These are phyloP conservation scores for Coemansia sp. DNA, from an alignment of 192 early-diverging fungal genomes.

Conservation along the genomic window DNA sequence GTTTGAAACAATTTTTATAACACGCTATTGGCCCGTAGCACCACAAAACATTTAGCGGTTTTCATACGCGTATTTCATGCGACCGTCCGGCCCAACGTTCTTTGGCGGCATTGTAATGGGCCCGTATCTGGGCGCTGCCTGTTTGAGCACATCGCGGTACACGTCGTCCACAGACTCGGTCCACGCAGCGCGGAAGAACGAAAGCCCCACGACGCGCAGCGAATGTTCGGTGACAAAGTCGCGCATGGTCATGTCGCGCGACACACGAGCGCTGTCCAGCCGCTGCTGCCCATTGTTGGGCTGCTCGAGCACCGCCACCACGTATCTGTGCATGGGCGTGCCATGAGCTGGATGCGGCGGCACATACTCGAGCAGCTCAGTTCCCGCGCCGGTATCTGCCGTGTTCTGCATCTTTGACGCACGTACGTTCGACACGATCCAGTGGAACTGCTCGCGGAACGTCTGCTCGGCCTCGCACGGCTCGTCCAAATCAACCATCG, in stretches of 20 bases:
- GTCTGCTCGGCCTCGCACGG: constrained; percentile 64
- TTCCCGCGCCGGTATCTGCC: constrained; percentile 46
- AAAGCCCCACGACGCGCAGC: constrained; percentile 38
- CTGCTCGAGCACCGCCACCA: constrained; percentile 66
- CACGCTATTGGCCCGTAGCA: too few species aligned
- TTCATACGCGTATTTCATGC: constrained; percentile 38
- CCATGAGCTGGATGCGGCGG: constrained; percentile 79
- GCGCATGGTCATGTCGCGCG: constrained; percentile 38
- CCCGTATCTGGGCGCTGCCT: constrained; percentile 36
- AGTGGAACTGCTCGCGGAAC: constrained; percentile 72
- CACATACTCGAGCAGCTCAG: constrained; percentile 58
- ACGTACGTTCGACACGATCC: constrained; percentile 67
- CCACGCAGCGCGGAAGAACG: constrained; percentile 49
- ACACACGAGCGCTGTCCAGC: constrained; percentile 46
- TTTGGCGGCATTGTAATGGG: constrained; percentile 15
- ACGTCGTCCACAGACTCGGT: constrained; percentile 48
- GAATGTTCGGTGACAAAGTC: constrained; percentile 33
- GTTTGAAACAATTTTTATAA: too few species aligned
- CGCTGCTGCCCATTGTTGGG: constrained; percentile 54
- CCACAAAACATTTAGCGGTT: constrained; percentile 15
- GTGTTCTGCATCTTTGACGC: constrained; percentile 57
- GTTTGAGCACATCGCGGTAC: constrained; percentile 45
- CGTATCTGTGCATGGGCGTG: constrained; percentile 74
- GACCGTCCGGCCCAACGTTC: constrained; percentile 47
- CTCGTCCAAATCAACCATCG: constrained; percentile 69